These are phyloP conservation scores for Nothophoma quercina DNA, from an alignment of 2,329 filamentous ascomycete species.

Conservation along the genomic window DNA sequence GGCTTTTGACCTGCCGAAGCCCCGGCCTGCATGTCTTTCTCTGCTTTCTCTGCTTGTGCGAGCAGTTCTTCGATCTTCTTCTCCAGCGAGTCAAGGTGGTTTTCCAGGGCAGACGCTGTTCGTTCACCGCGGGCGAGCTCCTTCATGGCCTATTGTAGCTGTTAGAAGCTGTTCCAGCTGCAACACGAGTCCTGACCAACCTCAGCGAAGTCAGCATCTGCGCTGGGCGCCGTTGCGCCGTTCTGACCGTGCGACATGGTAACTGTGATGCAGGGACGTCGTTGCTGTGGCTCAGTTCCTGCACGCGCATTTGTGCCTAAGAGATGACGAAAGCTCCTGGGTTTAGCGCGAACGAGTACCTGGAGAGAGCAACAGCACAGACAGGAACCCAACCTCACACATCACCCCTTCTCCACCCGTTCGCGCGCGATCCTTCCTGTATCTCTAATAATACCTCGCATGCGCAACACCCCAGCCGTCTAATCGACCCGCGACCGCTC, in stretches of 20 bases:
- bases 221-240: constrained; percentile 30
- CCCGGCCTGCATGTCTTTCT: constrained; percentile 33
- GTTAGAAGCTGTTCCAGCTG: constrained; percentile 19
- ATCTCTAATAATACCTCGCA: constrained; percentile 24
- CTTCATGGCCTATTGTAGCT: constrained; percentile 56
- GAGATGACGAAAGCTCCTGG: constrained; percentile 38
- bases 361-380: constrained; percentile 32
- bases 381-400: constrained; percentile 32
- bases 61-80: constrained; percentile 63
- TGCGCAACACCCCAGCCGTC: constrained; percentile 27
- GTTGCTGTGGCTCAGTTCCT: constrained; percentile 23
- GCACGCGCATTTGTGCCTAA: constrained; percentile 22
- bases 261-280: constrained; percentile 17
- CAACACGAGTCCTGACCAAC: too few relatives aligned
- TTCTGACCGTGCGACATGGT: constrained; percentile 45
- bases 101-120: constrained; percentile 63
- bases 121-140: constrained; percentile 63
- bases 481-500: constrained; percentile 31
- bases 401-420: constrained; percentile 29
- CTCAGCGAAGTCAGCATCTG: constrained; percentile 47
- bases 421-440: constrained; percentile 22
- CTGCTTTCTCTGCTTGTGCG: constrained; percentile 56
- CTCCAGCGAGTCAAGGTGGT: constrained; percentile 62
- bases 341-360: constrained; percentile 36
- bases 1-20: neutral